Conservation (phyloP, 805 yeast species). For the Sugiyamaella mastotermitis region DNA sequence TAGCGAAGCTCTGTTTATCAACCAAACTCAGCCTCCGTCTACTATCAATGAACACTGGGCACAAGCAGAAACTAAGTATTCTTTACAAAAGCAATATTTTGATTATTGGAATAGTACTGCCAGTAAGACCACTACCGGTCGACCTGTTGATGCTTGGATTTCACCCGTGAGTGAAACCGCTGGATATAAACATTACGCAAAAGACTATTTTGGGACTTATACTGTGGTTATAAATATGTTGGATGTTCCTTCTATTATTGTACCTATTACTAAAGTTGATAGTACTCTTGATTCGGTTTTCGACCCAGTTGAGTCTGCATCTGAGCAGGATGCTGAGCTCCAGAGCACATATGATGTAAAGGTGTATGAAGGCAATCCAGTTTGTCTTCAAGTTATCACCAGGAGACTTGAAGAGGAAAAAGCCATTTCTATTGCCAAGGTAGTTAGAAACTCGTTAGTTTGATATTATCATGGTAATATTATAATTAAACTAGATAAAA, state of each 20-base stretch:
- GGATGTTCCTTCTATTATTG: constrained; percentile 17
- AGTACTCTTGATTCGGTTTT: constrained; percentile 36
- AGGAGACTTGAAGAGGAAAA: constrained; percentile 56
- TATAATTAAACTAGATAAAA: no score
- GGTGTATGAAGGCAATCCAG: constrained; percentile 46
- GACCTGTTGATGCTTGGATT: constrained; percentile 13
- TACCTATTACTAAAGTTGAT: constrained; percentile 25
- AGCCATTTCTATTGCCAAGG: constrained; percentile 33
- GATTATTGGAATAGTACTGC: constrained; percentile 36
- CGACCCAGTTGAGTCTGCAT: constrained; percentile 2
- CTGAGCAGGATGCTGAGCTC: constrained; percentile 1
- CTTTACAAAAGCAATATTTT: constrained; percentile 31
- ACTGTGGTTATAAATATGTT: constrained; percentile 16
- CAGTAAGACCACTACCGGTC: constrained; percentile 3
- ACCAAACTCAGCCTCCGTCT: constrained; percentile 2
- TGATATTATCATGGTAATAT: no score
- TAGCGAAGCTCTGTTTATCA: constrained; percentile 1
- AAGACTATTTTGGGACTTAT: constrained; percentile 46
- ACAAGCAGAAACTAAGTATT: constrained; percentile 9
- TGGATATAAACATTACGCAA: constrained; percentile 5
- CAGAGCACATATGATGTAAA: constrained; percentile 39
- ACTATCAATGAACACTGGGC: constrained; percentile 11
- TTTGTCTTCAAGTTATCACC: constrained; percentile 49
- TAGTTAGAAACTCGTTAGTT: no score
- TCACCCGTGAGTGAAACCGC: constrained; percentile 14